A percentile compares a stretch with the other conserved stretches of the same genome.
phyloP scores from a whole-genome alignment of 1,284 basidiomycete genomes.

The Trametes hirsuta region DNA sequence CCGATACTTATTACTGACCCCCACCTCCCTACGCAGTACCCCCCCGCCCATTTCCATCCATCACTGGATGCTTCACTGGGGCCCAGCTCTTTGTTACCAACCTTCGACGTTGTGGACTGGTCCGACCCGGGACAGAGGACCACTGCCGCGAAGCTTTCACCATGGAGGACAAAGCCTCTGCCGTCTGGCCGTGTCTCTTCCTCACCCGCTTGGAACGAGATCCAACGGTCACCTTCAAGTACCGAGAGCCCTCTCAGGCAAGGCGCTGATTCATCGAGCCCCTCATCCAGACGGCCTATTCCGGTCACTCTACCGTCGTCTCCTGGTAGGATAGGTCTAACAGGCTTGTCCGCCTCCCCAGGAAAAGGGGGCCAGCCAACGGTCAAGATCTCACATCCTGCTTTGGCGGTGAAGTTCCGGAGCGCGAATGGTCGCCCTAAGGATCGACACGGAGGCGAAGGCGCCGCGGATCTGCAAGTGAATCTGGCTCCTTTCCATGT shows the following conservation, averaged over 20 bases:
- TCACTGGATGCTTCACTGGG: constrained; percentile 22
- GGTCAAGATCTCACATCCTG: constrained; percentile 17
- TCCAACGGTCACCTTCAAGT: neutral
- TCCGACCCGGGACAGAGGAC: constrained; percentile 46
- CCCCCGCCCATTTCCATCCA: constrained; percentile 46
- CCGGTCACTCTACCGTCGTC: constrained; percentile 19
- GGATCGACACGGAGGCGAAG: neutral
- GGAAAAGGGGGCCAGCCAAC: constrained; percentile 2
- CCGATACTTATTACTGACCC: constrained; percentile 71
- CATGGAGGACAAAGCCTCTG: constrained; percentile 55
- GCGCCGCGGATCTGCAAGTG: constrained; percentile 38
- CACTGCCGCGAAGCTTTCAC: constrained; percentile 56
- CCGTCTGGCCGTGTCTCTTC: constrained; percentile 3
- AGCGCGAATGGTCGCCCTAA: constrained; percentile 6
- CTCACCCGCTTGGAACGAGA: neutral
- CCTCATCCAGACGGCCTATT: constrained; percentile 11
- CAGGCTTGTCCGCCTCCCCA: constrained; percentile 20
- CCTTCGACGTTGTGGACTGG: constrained; percentile 67
- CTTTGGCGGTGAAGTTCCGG: constrained; percentile 27
- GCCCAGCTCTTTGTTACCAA: constrained; percentile 44
- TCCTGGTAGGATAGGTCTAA: constrained; percentile 24
- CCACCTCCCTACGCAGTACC: constrained; percentile 55
- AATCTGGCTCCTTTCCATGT: constrained; percentile 66
- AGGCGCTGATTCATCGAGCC: neutral
- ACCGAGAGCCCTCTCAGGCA: too few species aligned